A percentile compares a stretch with the other conserved stretches of the same genome.
phyloP scores from a whole-genome alignment of 306 rosid species.

The Vicia villosa region DNA sequence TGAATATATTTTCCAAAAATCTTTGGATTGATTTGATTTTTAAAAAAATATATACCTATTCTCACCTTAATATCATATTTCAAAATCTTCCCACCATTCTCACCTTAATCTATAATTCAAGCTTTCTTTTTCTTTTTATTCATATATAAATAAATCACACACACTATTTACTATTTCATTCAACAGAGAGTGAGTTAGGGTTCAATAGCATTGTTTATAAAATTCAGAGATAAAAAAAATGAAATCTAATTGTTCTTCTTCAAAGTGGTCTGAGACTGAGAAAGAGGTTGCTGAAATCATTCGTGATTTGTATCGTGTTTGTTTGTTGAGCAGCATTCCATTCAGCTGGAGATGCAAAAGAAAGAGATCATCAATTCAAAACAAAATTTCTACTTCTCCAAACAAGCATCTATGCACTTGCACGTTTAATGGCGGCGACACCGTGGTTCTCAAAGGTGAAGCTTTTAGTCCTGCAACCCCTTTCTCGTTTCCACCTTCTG shows the following conservation, averaged over 20 bases:
- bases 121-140: too few species aligned
- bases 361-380: conserved; percentile 53
- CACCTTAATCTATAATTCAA: too few species aligned
- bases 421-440: not conserved
- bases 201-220: not conserved
- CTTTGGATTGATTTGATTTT: too few species aligned
- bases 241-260: not conserved
- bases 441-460: conserved; percentile 16
- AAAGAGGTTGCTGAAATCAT: not conserved
- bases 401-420: not conserved
- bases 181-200: too few species aligned
- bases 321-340: not conserved
- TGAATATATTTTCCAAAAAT: too few species aligned
- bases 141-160: too few species aligned
- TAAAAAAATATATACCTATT: too few species aligned
- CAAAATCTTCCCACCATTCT: too few species aligned
- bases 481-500: conserved; percentile 45
- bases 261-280: not conserved
- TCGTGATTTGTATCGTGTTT: not conserved
- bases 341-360: conserved; percentile 44
- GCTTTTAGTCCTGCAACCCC: conserved; percentile 52
- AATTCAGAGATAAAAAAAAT: not conserved
- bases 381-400: not conserved
- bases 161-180: too few species aligned
- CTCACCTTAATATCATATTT: too few species aligned